Evolutionary conservation across 306 rosid genomes (phyloP), one percentile per base, ranked within the genome.

Genomic region (Gynostemma pentaphyllum): DNA sequence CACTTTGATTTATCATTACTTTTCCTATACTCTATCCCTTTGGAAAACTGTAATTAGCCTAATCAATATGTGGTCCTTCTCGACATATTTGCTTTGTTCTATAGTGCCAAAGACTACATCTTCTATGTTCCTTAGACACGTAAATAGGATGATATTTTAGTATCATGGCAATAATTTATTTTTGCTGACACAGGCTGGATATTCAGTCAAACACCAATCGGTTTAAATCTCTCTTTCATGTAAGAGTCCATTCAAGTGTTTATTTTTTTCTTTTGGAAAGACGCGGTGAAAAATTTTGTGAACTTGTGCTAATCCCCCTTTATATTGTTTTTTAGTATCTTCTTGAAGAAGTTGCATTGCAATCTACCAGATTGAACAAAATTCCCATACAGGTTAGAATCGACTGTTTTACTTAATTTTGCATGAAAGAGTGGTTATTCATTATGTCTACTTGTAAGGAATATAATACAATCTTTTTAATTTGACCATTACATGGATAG

Each of bases 271-370:
- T 52, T 63, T 7, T 24, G 27, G 50, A 2, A 12, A 51, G 60
- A 45, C 45, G 24, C 45, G 36, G 62, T 52, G 21, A 67, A 13
- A n/a, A 60, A 48, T 27, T 12, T 8, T 24, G 16, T 39, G 52
- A 40, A 37, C 27, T 27, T 21, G 27, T 41, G 18, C 37, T 41
- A 21, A 36, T 54, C 26, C 46, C 26, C 46, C 15, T 36, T 24
- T 40, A 63, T 41, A 63, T 64, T 8, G 2, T 27, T 46, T 40
- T 64, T 45, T 89, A 94, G 97, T 94, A 94, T 75, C 97, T 94
- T 69, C 78, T 88, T 66, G 87, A 82, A 75, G 99, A 88, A 71
- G 99, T 94, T 77, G 85, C 92, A 30, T 78, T 88, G 84, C 75
- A 84, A 73, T 79, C 89, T 14, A 32, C 66, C 26, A 78, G 78